These are phyloP conservation scores for Diplocarpon mali DNA, from an alignment of 2,329 filamentous ascomycete species.

Conservation along the genomic window DNA sequence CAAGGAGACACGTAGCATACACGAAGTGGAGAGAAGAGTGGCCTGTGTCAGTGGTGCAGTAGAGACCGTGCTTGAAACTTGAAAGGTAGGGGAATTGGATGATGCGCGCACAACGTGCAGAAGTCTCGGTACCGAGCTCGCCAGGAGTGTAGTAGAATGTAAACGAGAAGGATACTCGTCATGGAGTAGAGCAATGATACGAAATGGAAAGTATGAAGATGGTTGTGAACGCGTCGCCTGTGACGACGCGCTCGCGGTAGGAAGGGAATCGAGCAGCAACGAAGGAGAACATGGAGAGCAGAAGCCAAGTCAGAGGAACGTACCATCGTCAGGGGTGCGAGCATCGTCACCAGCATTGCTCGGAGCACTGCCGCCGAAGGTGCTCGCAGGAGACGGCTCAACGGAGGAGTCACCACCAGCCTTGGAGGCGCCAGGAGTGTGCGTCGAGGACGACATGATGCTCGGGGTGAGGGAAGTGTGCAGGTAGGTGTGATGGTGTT, in stretches of 20 bases:
- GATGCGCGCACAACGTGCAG: no score
- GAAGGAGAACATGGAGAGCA: neutral
- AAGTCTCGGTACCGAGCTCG: no score
- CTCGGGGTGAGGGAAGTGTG: neutral
- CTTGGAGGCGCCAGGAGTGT: constrained; percentile 4
- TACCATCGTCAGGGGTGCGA: constrained; percentile 17
- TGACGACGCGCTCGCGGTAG: neutral
- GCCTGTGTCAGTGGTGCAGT: no score
- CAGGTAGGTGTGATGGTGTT: neutral
- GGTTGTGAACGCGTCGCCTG: neutral
- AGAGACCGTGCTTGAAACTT: no score
- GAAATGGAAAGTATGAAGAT: neutral
- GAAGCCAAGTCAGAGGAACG: neutral
- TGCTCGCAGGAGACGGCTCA: constrained; percentile 21
- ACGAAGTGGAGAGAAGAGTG: no score
- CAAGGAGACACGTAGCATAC: no score
- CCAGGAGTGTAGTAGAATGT: no score
- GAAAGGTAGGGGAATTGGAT: no score
- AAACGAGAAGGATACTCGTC: no score
- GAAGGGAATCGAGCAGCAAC: neutral
- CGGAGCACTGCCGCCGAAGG: constrained; percentile 16
- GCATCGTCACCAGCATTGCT: constrained; percentile 16
- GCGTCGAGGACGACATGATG: constrained; percentile 8
- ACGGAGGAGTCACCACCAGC: constrained; percentile 6
- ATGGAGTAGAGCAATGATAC: no score